Evolutionary conservation across 129 eudicot species (phyloP).

Genomic region (Mikania micrantha): DNA sequence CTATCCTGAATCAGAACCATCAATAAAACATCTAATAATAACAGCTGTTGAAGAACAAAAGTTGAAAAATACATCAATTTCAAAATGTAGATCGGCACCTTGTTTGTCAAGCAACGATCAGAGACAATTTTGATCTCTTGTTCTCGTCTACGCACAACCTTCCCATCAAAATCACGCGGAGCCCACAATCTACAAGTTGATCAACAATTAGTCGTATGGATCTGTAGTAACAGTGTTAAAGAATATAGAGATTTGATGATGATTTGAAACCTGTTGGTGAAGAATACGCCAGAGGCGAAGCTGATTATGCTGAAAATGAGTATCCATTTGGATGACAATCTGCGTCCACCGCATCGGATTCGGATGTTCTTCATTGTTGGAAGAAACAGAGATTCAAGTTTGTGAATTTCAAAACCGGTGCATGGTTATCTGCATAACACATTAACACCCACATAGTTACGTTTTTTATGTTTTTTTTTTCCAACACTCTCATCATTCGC

Average conservation of each 20-base stretch:
- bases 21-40: background rate
- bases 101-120: slow-evolving; percentile 37
- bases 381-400: background rate
- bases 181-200: slow-evolving; percentile 33
- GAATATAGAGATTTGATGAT: background rate
- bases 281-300: slow-evolving; percentile 51
- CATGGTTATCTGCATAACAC: no score
- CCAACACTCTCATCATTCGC: no score
- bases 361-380: slow-evolving; percentile 32
- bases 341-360: slow-evolving; percentile 29
- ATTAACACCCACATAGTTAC: no score
- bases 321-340: slow-evolving; percentile 49
- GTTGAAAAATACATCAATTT: background rate
- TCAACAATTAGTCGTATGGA: background rate
- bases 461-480: no score
- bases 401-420: background rate
- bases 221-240: background rate
- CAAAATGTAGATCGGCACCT: slow-evolving; percentile 29
- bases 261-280: slow-evolving; percentile 42
- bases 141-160: slow-evolving; percentile 17
- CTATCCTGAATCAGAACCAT: slow-evolving; percentile 30
- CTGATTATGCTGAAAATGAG: slow-evolving; percentile 38
- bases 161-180: slow-evolving; percentile 33
- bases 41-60: background rate
- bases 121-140: slow-evolving; percentile 32